These are phyloP conservation scores for Rhizophagus clarus DNA, from an alignment of 192 early-diverging fungal genomes.

Conservation along the genomic window DNA sequence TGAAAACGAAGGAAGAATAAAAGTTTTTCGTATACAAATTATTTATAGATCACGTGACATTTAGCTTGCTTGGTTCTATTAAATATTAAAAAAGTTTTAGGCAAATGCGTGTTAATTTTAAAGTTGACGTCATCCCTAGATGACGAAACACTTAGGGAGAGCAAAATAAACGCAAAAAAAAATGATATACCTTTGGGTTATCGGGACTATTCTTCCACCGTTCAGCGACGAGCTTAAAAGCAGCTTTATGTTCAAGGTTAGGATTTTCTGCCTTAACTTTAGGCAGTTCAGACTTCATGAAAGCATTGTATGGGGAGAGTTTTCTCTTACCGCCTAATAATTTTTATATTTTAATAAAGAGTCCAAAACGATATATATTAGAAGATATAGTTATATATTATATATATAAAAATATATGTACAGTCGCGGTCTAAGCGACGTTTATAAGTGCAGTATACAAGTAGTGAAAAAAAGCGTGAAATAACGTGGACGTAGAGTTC, in stretches of 20 bases:
- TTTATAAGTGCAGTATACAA: conserved; percentile 7
- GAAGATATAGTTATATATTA: not conserved
- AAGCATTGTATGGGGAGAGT: conserved; percentile 67
- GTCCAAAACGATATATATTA: not conserved
- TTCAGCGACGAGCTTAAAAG: conserved; percentile 66
- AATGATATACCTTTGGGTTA: conserved; percentile 59
- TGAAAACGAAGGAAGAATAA: too few species aligned
- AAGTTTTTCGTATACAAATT: too few species aligned
- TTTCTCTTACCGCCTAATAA: conserved; percentile 43
- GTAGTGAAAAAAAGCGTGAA: conserved; percentile 24
- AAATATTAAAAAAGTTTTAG: not conserved
- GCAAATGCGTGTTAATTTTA: not conserved
- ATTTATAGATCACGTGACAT: conserved; percentile 1
- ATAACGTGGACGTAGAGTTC: conserved; percentile 25
- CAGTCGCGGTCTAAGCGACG: conserved; percentile 31
- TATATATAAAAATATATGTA: conserved; percentile 26
- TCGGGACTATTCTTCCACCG: conserved; percentile 61
- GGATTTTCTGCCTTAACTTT: conserved; percentile 68
- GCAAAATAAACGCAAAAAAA: not conserved
- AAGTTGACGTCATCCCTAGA: not conserved
- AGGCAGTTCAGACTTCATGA: conserved; percentile 71
- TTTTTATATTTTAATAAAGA: not conserved
- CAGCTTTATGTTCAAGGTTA: conserved; percentile 62
- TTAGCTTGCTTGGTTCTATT: conserved; percentile 11
- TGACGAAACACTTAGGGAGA: not conserved